Percentiles rank a stretch among this genome's conserved stretches.
phyloP scores from a whole-genome alignment of 257 asterid species.

The Solanum sejunctum region DNA sequence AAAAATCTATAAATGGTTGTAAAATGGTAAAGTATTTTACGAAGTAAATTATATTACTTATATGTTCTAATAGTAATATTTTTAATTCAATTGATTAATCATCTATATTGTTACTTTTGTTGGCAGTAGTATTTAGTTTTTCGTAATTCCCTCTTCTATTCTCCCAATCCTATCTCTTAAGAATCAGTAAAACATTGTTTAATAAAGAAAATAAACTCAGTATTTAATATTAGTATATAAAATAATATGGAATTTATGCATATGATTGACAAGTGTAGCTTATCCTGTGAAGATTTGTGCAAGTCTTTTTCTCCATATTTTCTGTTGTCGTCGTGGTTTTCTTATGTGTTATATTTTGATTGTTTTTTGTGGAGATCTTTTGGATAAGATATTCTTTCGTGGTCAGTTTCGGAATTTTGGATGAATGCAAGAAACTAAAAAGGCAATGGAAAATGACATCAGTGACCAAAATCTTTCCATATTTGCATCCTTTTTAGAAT shows the following conservation, averaged over 20 bases:
- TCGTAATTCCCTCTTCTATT: not conserved
- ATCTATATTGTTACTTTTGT: not conserved
- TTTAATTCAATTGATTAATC: not conserved
- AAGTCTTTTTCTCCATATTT: not conserved
- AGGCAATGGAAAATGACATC: not conserved
- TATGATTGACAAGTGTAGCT: not conserved
- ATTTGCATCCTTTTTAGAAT: not conserved
- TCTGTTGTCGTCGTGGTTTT: not conserved
- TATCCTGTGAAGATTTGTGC: not conserved
- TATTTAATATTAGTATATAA: not conserved
- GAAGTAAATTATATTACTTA: not conserved
- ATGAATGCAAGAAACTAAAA: not conserved
- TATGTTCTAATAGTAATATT: not conserved
- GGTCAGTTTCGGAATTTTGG: not conserved
- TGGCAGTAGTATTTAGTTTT: not conserved
- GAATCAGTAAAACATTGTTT: not conserved
- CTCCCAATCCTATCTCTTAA: not conserved
- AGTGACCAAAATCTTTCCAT: not conserved
- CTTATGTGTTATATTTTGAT: not conserved
- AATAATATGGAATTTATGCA: not conserved
- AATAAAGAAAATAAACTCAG: not conserved
- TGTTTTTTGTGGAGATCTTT: not conserved
- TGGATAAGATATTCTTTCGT: conserved; percentile 8
- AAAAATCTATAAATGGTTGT: not conserved
- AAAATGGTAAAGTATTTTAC: not conserved